Base-by-base conservation (phyloP, 129 eudicot species). In the Helianthus tuberosus region DNA sequence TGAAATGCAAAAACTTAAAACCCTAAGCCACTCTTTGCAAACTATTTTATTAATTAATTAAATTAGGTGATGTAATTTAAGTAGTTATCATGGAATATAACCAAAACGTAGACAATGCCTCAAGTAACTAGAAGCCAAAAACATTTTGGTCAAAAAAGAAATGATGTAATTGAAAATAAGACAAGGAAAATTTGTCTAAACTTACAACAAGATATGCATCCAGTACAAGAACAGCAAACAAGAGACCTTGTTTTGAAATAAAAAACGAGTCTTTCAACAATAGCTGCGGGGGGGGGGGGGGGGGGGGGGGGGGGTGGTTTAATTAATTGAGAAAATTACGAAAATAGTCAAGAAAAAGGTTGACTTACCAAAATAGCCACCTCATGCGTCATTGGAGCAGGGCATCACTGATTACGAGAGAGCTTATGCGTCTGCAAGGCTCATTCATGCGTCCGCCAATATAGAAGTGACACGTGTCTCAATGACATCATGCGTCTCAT, bases 31-130 rank as follows among this genome's bases (percentile, higher is more conserved):
- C 71, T 60, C 52, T 25, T 52, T 72, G 51, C 66, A 64, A 71
- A 79, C 27, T 44, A 32, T 32, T 46, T 7, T 11, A 11, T 35
- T 66, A 63, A 49, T 46, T 66, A 69, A 48, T 9, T 14, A 25
- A 20, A 27, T 27, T 35, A 6, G 62, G 66, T 70, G 61, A 75
- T 11, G 29, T 52, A 66, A 64, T 72, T 66, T 46, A 77, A 79
- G 80, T 67, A 46, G 75, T 66, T 75, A 73, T 72, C 71, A 41
- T 82, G 86, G 85, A 77, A 60, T 68, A 62, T 16, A 53, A 54
- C 60, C 60, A 55, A 20, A 55, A 20, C 25, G 35, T 17, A 17
- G 35, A 20, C 23, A 66, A 36, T 23, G 11, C 54, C 60, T 29
- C 43, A 55, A 16, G 75, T 65, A 39, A 53, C 53, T 52, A 8